Evolutionary conservation across 2,329 filamentous ascomycete genomes (phyloP), one percentile per base, ranked within the genome.

Genomic region (Ampelomyces quisqualis): DNA sequence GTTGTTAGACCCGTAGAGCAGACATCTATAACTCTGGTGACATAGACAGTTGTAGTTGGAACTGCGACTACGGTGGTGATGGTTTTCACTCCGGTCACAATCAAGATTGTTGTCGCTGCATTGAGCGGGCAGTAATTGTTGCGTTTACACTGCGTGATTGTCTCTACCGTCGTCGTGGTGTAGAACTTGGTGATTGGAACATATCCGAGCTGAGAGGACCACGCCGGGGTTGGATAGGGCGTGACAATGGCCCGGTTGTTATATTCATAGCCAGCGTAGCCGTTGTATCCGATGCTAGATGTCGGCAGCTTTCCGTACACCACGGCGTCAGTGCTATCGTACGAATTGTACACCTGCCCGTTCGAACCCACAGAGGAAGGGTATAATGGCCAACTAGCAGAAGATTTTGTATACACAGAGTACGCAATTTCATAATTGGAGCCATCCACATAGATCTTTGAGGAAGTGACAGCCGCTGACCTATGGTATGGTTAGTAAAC

Each of bases 1-100:
- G 37, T 40, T n/a, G 29, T 40, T 23, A 40, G 19, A 15, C 37
- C 37, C 4, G 37, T 34, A 18, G 37, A 34, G 29, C 37, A 40
- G 11, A 40, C 30, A 21, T 33, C 37, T 21, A 40, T 23, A 14
- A 40, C n/a, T 2, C 8, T 19, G 7, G 37, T 34, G 15, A 20
- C 23, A 23, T 40, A 40, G 7, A 27, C 21, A 17, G 30, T 40
- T 10, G 22, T 40, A 11, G 37, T 40, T 21, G 37, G 37, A 15
- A 40, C 30, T 15, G 20, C 22, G 17, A 40, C n/a, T 10, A 34
- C 22, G 13, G 23, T 28, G 22, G 22, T 34, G 6, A 9, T 13
- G 8, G 37, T 40, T 17, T 34, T 17, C 8, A 19, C 17, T 23
- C 34, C 23, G 11, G 29, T 40, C 7, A 28, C 24, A 7, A 13